Conservation (phyloP, 805 yeast genomes). For the Cyberlindnera lachancei region DNA sequence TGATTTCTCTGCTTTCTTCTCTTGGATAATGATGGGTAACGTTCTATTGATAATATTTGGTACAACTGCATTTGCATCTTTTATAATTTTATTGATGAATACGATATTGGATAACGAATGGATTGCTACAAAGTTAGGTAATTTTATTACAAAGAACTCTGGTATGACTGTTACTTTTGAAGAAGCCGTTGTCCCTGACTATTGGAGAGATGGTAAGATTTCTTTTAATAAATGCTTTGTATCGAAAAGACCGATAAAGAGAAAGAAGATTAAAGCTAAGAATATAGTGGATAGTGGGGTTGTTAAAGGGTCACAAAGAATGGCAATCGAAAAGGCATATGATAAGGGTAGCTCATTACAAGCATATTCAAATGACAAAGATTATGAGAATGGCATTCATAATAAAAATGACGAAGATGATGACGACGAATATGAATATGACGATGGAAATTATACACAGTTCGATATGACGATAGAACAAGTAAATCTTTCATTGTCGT, state of each 20-base stretch:
- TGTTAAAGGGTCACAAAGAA: slow-evolving; percentile 65
- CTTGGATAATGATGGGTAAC: slow-evolving; percentile 90
- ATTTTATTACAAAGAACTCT: slow-evolving; percentile 74
- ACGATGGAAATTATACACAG: slow-evolving; percentile 94
- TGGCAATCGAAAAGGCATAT: slow-evolving; percentile 49
- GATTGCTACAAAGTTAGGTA: slow-evolving; percentile 76
- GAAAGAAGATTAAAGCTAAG: too few species aligned
- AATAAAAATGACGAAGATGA: slow-evolving; percentile 6
- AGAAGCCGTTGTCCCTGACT: slow-evolving; percentile 87
- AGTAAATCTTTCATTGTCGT: slow-evolving; percentile 70
- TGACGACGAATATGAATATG: slow-evolving; percentile 35
- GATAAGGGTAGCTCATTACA: too few species aligned
- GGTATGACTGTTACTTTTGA: slow-evolving; percentile 83
- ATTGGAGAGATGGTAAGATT: slow-evolving; percentile 86
- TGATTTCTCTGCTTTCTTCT: slow-evolving; percentile 81
- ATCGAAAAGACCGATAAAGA: slow-evolving; percentile 67
- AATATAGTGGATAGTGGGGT: slow-evolving; percentile 40
- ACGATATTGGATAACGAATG: slow-evolving; percentile 54
- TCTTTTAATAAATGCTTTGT: slow-evolving; percentile 80
- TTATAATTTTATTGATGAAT: slow-evolving; percentile 67
- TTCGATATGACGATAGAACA: slow-evolving; percentile 87
- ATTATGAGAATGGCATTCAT: too few species aligned
- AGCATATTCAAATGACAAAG: slow-evolving; percentile 4
- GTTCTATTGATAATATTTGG: slow-evolving; percentile 71
- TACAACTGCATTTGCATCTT: slow-evolving; percentile 87